Percentiles rank a stretch among this genome's conserved stretches.
Evolutionary conservation across 306 rosid genomes (phyloP).

Genomic region (Prunus kanzakura): DNA sequence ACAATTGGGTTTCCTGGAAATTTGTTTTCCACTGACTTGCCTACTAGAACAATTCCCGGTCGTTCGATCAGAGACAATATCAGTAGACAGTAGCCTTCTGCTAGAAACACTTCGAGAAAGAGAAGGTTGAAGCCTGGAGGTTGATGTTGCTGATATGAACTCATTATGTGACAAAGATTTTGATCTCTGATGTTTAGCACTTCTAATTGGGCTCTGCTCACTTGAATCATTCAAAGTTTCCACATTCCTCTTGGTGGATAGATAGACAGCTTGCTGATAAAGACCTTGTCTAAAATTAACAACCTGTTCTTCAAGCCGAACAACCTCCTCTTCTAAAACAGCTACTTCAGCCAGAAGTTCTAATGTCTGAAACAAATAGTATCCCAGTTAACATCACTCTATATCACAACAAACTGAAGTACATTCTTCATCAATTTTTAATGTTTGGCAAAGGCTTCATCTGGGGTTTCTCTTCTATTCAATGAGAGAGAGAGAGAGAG

Average conservation of each 20-base stretch:
- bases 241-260: conserved; percentile 55
- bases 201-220: conserved; percentile 44
- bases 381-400: too few species aligned
- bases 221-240: conserved; percentile 39
- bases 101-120: conserved; percentile 67
- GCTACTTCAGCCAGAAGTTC: conserved; percentile 97
- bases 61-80: conserved; percentile 37
- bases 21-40: conserved; percentile 38
- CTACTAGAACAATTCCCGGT: conserved; percentile 30
- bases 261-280: conserved; percentile 79
- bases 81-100: conserved; percentile 49
- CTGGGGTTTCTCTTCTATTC: neutral
- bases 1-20: conserved; percentile 38
- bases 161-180: conserved; percentile 69
- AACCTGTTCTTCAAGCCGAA: conserved; percentile 73
- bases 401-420: neutral
- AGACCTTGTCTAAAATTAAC: conserved; percentile 83
- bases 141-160: conserved; percentile 39
- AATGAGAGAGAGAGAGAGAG: neutral
- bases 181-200: conserved; percentile 66
- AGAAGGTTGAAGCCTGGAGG: conserved; percentile 56
- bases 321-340: conserved; percentile 88
- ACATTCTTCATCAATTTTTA: neutral
- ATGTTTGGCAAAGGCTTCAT: neutral
- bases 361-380: conserved; percentile 54